phyloP scores from a whole-genome alignment of 2,329 filamentous ascomycete genomes.

The Colletotrichum siamense region DNA sequence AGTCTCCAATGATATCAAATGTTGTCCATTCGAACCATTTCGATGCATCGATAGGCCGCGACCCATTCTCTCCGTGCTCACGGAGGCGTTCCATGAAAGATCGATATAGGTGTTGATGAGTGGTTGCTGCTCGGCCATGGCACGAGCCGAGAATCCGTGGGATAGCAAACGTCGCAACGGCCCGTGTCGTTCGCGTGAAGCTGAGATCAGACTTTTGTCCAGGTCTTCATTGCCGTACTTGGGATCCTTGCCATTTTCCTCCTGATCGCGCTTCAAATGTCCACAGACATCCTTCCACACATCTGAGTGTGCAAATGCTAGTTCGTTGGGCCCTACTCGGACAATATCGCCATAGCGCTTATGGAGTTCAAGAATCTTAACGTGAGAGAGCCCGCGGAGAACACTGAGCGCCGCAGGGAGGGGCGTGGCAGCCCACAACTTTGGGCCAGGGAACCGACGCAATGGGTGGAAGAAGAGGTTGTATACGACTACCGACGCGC shows the following conservation, averaged over 20 bases:
- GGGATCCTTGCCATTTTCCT: not conserved
- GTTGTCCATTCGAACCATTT: conserved; percentile 26
- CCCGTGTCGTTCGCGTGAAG: conserved; percentile 20
- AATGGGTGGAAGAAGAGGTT: conserved; percentile 39
- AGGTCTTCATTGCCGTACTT: not conserved
- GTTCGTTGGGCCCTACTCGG: conserved; percentile 41
- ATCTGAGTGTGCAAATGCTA: conserved; percentile 38
- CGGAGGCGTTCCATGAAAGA: conserved; percentile 35
- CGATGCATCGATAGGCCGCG: not conserved
- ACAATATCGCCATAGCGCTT: conserved; percentile 36
- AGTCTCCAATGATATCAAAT: conserved; percentile 34
- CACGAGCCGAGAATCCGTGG: conserved; percentile 32
- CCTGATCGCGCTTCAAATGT: not conserved
- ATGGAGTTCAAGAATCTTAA: conserved; percentile 15
- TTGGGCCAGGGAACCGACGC: conserved; percentile 33
- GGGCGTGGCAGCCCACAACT: not conserved
- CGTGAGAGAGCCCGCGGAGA: not conserved
- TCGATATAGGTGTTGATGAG: conserved; percentile 31
- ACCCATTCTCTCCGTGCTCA: not conserved
- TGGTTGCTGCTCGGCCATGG: conserved; percentile 34
- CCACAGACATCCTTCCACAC: conserved; percentile 48
- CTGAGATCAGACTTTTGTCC: not conserved
- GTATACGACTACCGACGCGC: conserved; percentile 23
- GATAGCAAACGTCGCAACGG: conserved; percentile 26
- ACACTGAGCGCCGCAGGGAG: not conserved